phyloP scores from a whole-genome alignment of 2,329 filamentous ascomycete species.

The Fusarium pseudoanthophilum region DNA sequence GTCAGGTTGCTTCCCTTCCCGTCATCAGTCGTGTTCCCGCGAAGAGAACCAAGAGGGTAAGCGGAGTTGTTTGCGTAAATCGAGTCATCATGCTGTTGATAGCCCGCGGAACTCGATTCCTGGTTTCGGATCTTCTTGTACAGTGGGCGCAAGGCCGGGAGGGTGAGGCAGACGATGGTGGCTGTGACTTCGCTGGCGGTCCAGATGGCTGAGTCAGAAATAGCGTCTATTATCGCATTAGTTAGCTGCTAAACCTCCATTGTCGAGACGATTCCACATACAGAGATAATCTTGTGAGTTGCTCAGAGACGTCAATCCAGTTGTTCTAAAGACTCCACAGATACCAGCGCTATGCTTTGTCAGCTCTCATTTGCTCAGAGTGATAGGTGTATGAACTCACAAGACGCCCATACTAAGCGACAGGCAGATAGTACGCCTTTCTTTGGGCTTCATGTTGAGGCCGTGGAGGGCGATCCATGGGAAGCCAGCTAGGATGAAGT shows the following conservation, averaged over 20 bases:
- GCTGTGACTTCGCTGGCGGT: slow-evolving; percentile 3
- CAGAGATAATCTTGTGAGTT: neutral
- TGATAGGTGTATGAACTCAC: neutral
- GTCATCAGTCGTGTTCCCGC: neutral
- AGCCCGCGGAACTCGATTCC: neutral
- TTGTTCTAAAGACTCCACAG: neutral
- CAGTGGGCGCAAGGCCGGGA: neutral
- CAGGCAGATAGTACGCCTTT: neutral
- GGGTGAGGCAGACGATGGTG: neutral
- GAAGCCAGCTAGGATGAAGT: neutral
- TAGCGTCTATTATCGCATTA: neutral
- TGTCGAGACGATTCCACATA: neutral
- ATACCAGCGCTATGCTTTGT: neutral
- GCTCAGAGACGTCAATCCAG: neutral
- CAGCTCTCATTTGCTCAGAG: accelerated
- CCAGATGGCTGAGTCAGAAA: slow-evolving; percentile 1
- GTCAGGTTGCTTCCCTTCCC: neutral
- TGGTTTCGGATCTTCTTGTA: neutral
- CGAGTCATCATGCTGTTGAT: neutral
- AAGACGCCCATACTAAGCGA: neutral
- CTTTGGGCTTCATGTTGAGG: slow-evolving; percentile 2
- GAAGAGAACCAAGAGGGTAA: neutral
- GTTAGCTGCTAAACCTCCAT: neutral
- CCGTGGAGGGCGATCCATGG: neutral
- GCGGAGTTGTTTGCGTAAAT: neutral